A percentile compares a stretch with the other conserved stretches of the same genome.
Evolutionary conservation across 2,329 filamentous ascomycete species (phyloP).

Genomic region (Stagonosporopsis chrysanthemi): DNA sequence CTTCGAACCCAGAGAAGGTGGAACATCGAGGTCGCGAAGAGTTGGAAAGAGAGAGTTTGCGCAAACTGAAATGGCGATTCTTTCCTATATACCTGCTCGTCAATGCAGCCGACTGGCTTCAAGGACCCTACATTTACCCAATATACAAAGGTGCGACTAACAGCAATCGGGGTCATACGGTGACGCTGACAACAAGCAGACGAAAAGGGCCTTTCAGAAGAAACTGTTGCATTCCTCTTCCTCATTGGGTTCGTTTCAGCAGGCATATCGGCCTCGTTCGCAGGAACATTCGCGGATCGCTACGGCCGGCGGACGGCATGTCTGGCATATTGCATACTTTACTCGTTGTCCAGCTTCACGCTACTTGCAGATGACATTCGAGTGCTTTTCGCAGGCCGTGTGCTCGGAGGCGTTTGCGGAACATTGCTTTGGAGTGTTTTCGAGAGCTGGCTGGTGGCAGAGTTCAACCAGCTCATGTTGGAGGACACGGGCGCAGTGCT

Average conservation of each 20-base stretch:
- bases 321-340: slow-evolving; percentile 62
- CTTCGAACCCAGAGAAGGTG: slow-evolving; percentile 27
- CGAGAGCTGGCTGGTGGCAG: slow-evolving; percentile 68
- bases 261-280: slow-evolving; percentile 58
- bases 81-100: slow-evolving; percentile 56
- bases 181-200: slow-evolving; percentile 37
- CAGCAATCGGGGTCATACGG: not conserved
- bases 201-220: slow-evolving; percentile 57
- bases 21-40: slow-evolving; percentile 36
- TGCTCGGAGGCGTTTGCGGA: slow-evolving; percentile 63
- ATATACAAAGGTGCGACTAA: slow-evolving; percentile 55
- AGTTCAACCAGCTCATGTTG: slow-evolving; percentile 60
- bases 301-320: slow-evolving; percentile 62
- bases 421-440: slow-evolving; percentile 67
- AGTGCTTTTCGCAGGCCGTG: slow-evolving; percentile 61
- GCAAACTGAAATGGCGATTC: slow-evolving; percentile 52
- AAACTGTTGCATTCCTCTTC: slow-evolving; percentile 51
- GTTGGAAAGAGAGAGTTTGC: slow-evolving; percentile 38
- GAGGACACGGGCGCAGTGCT: slow-evolving; percentile 54
- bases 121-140: slow-evolving; percentile 61
- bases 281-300: slow-evolving; percentile 59
- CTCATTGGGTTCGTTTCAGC: slow-evolving; percentile 58
- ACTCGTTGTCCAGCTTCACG: slow-evolving; percentile 62
- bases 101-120: slow-evolving; percentile 57
- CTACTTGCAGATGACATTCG: slow-evolving; percentile 57